Evolutionary conservation across 768 basidiomycete species (phyloP).

Genomic region (Psilocybe cubensis): DNA sequence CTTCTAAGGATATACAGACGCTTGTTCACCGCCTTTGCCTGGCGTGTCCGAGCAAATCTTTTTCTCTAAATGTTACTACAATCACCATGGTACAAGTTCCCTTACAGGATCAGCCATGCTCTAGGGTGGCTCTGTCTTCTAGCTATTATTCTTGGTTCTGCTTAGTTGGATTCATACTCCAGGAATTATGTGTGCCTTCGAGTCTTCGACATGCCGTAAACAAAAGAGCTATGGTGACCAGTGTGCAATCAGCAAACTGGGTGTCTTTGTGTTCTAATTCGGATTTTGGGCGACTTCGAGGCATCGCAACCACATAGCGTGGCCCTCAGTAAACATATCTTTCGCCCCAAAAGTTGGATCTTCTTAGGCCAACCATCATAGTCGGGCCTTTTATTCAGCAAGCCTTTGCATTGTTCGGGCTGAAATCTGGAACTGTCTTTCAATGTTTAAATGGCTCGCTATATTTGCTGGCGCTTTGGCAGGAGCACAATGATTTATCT

Average conservation of each 20-base stretch:
- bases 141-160: constrained; percentile 82
- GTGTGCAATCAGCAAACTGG: constrained; percentile 82
- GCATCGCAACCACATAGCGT: constrained; percentile 67
- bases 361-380: constrained; percentile 77
- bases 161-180: constrained; percentile 73
- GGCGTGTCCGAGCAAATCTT: no score
- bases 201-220: constrained; percentile 65
- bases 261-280: constrained; percentile 79
- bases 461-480: constrained; percentile 68
- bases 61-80: no score
- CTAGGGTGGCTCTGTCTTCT: constrained; percentile 81
- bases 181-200: constrained; percentile 58
- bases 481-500: constrained; percentile 87
- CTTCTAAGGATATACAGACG: no score
- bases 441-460: constrained; percentile 85
- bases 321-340: constrained; percentile 49
- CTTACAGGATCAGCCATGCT: constrained; percentile 54
- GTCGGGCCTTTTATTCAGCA: constrained; percentile 88
- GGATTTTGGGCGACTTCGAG: constrained; percentile 72
- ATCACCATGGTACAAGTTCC: constrained; percentile 65
- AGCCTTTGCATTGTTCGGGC: constrained; percentile 84
- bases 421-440: constrained; percentile 83
- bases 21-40: no score
- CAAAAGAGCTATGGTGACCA: constrained; percentile 82
- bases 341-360: background rate